These are phyloP conservation scores for Scutellaria barbata DNA, from an alignment of 257 asterid species.

Conservation along the genomic window DNA sequence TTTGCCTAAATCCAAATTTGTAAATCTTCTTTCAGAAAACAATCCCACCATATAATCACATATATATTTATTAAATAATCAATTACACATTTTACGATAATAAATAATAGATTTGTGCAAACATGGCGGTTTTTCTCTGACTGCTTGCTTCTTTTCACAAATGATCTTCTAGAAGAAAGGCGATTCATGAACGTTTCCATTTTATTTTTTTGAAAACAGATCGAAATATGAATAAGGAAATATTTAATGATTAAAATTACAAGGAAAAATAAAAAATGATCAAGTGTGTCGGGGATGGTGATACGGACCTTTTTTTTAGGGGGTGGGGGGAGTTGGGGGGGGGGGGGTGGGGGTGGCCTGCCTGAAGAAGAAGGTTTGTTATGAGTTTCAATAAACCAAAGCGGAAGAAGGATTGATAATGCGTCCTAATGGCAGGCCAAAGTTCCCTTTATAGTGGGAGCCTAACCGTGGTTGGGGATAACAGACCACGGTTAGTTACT, in stretches of 20 bases:
- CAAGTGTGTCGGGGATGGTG: background rate
- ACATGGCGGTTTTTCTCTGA: background rate
- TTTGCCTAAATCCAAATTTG: background rate
- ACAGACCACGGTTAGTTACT: conserved; percentile 8
- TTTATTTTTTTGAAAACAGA: background rate
- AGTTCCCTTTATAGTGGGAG: conserved; percentile 18
- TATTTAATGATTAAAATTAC: background rate
- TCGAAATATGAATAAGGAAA: background rate
- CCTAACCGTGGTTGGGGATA: conserved; percentile 31
- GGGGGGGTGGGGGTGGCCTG: conserved; percentile 20
- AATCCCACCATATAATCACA: background rate
- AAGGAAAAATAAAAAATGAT: background rate
- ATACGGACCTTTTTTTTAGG: conserved; percentile 20
- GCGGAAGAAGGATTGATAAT: conserved; percentile 9
- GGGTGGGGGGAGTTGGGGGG: too few species aligned
- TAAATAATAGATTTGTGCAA: background rate
- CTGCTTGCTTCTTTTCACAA: background rate
- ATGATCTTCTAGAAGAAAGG: too few species aligned
- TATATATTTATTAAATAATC: too few species aligned
- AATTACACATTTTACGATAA: background rate
- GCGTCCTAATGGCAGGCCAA: conserved; percentile 26
- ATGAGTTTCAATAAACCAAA: conserved; percentile 17
- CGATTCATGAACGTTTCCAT: too few species aligned
- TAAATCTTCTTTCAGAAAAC: too few species aligned
- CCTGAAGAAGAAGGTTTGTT: conserved; percentile 1